Conservation (phyloP, 768 basidiomycete species). For the Hericium rajendrae region DNA sequence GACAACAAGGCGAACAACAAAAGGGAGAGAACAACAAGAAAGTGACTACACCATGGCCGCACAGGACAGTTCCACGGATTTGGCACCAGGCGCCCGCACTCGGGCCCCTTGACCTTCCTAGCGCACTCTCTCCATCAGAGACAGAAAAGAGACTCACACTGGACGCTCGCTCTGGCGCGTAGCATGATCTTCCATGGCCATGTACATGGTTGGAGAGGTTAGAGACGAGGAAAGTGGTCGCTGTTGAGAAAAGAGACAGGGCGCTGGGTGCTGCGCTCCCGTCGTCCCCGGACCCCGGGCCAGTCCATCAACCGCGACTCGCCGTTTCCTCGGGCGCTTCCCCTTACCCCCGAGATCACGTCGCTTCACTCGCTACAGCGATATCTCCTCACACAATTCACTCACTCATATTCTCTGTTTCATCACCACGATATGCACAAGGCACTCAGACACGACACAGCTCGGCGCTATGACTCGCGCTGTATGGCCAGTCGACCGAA, state of each 20-base stretch:
- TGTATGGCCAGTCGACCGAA: background rate
- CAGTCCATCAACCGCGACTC: background rate
- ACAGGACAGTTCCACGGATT: background rate
- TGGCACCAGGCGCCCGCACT: background rate
- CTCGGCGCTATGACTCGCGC: background rate
- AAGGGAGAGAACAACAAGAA: slow-evolving; percentile 8
- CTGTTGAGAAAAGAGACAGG: background rate
- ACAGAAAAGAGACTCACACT: background rate
- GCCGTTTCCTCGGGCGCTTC: background rate
- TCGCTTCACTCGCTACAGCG: background rate
- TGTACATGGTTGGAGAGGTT: background rate
- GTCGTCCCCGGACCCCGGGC: background rate
- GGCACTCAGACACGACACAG: background rate
- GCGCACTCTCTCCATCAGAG: background rate
- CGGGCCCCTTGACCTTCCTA: background rate
- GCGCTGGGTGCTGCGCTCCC: background rate
- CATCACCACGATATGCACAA: background rate
- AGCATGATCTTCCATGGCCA: background rate
- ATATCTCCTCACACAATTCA: background rate
- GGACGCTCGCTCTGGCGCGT: background rate
- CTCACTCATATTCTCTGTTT: background rate
- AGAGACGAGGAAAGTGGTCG: background rate
- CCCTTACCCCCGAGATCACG: background rate
- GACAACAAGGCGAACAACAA: slow-evolving; percentile 5
- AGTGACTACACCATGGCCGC: background rate